Evolutionary conservation across 2,329 filamentous ascomycete species (phyloP).

Genomic region (Xenoacremonium recifei): DNA sequence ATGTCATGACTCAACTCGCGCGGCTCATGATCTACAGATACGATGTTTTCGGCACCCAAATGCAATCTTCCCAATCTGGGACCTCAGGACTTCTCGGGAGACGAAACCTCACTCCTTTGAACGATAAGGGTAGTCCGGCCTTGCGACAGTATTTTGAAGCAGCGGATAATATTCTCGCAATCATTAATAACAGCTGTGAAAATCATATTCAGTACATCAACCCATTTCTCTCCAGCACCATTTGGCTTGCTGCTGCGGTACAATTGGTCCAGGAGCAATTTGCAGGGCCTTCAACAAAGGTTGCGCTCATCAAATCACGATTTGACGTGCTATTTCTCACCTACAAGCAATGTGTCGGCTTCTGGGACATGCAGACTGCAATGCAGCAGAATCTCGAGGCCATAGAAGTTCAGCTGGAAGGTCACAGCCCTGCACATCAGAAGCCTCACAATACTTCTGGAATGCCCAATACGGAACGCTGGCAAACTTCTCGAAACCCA

Average conservation of each 20-base stretch:
- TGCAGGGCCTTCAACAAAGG: not conserved
- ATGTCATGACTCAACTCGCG: conserved; percentile 33
- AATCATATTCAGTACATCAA: conserved; percentile 3
- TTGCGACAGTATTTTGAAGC: conserved; percentile 2
- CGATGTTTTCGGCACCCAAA: conserved; percentile 24
- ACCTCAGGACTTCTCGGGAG: no score
- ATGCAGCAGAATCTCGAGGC: conserved; percentile 25
- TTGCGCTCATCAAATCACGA: conserved; percentile 10
- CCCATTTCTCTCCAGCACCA: conserved; percentile 1
- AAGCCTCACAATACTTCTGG: not conserved
- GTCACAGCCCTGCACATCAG: not conserved
- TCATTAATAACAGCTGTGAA: conserved; percentile 1
- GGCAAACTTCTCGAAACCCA: no score
- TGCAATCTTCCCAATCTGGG: not conserved
- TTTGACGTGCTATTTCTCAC: conserved; percentile 18
- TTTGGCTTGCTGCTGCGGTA: conserved; percentile 3
- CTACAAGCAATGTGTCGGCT: conserved; percentile 24
- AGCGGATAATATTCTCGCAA: conserved; percentile 1
- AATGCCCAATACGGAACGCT: no score
- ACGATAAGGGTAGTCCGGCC: not conserved
- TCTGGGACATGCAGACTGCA: conserved; percentile 26
- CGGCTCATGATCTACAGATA: conserved; percentile 33
- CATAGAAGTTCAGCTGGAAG: conserved; percentile 22
- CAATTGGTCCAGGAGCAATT: conserved; percentile 13
- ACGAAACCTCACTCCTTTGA: not conserved